Conservation (phyloP, 1,139 yeast species). For the Yamadazyma epiphylla region DNA sequence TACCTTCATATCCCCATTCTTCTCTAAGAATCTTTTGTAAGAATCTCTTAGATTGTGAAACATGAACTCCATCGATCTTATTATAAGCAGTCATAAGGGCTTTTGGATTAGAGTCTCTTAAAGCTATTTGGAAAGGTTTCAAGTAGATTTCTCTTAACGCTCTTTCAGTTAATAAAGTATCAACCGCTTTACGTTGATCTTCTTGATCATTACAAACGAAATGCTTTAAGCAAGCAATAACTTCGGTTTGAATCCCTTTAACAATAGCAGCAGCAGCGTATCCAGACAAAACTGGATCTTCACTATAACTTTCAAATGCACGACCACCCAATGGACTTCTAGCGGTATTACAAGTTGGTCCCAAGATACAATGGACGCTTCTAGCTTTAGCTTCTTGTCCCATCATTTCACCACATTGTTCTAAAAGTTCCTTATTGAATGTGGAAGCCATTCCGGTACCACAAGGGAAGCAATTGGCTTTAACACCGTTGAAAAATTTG, state of each 20-base stretch:
- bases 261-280: slow-evolving; percentile 45
- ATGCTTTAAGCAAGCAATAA: slow-evolving; percentile 58
- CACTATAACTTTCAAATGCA: slow-evolving; percentile 59
- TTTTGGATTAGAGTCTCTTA: slow-evolving; percentile 46
- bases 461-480: slow-evolving; percentile 35
- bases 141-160: slow-evolving; percentile 60
- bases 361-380: slow-evolving; percentile 44
- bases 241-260: slow-evolving; percentile 50
- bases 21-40: slow-evolving; percentile 43
- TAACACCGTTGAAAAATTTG: slow-evolving; percentile 26
- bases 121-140: slow-evolving; percentile 59
- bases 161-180: slow-evolving; percentile 49
- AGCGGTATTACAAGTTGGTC: slow-evolving; percentile 55
- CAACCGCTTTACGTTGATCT: slow-evolving; percentile 47
- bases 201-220: slow-evolving; percentile 61
- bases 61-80: slow-evolving; percentile 56
- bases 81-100: slow-evolving; percentile 60
- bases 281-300: slow-evolving; percentile 59
- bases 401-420: slow-evolving; percentile 28
- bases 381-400: slow-evolving; percentile 32
- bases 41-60: slow-evolving; percentile 41
- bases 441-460: slow-evolving; percentile 45
- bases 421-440: slow-evolving; percentile 25
- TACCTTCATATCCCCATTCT: slow-evolving; percentile 57
- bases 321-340: slow-evolving; percentile 65